Evolutionary conservation across 371 early-diverging fungal genomes (phyloP).

Genomic region (Parasitella parasitica): DNA sequence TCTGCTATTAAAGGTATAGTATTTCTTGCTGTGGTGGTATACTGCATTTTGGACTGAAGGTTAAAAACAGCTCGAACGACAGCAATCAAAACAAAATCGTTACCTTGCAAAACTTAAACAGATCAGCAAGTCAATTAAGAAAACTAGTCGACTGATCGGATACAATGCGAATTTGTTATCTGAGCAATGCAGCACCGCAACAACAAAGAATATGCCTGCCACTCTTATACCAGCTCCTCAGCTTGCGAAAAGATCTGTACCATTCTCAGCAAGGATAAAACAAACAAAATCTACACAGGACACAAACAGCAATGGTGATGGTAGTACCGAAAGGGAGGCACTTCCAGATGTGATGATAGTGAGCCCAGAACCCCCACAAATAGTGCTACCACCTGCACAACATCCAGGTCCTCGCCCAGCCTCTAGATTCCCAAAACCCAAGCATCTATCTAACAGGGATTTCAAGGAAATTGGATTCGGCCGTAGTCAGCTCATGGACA

Average conservation of each 20-base stretch:
- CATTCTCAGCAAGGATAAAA: neutral
- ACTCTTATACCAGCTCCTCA: neutral
- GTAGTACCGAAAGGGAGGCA: neutral
- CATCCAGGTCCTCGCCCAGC: neutral
- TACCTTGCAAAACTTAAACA: constrained; percentile 17
- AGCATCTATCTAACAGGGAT: neutral
- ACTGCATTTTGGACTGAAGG: no score
- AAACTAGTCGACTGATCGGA: constrained; percentile 6
- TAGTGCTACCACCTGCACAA: neutral
- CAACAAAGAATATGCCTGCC: neutral
- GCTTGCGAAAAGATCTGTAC: constrained; percentile 4
- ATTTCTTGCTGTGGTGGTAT: no score
- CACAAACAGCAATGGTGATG: neutral
- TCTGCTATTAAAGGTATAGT: constrained; percentile 7
- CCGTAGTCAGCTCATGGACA: constrained; percentile 6
- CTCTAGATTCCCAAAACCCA: neutral
- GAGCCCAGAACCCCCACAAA: neutral
- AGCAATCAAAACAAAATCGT: constrained; percentile 11
- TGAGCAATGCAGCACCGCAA: neutral
- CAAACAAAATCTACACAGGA: neutral
- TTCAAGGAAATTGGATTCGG: constrained; percentile 6
- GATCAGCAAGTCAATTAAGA: constrained; percentile 8
- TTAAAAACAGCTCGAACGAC: constrained; percentile 17
- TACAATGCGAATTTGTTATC: constrained; percentile 11
- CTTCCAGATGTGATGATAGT: neutral